Conservation (phyloP, 805 yeast genomes). For the Candida endomychidarum region DNA sequence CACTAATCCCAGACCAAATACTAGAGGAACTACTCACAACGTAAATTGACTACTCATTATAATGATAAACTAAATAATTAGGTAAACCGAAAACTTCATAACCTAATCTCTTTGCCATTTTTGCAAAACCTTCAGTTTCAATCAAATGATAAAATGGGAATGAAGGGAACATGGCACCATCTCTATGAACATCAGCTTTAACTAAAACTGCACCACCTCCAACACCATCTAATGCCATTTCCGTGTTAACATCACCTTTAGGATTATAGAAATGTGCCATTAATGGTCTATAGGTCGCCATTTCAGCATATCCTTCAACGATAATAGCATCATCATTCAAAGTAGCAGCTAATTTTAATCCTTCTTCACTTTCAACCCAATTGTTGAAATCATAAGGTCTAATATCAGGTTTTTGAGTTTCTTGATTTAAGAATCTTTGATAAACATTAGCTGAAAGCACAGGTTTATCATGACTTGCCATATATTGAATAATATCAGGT, state of each 20-base stretch:
- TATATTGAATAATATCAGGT: conserved; percentile 75
- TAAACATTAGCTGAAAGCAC: conserved; percentile 91
- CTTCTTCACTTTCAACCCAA: conserved; percentile 88
- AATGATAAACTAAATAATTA: conserved; percentile 89
- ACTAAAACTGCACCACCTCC: conserved; percentile 97
- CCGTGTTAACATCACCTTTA: conserved; percentile 59
- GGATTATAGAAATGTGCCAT: conserved; percentile 87
- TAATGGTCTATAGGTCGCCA: conserved; percentile 90
- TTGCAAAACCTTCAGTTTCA: conserved; percentile 98
- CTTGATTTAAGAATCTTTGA: conserved; percentile 71
- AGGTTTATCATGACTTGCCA: conserved; percentile 82
- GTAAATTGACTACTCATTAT: conserved; percentile 71
- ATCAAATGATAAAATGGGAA: conserved; percentile 96
- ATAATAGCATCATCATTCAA: conserved; percentile 88
- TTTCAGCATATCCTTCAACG: conserved; percentile 90
- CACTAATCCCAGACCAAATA: too few species aligned
- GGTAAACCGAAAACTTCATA: conserved; percentile 92
- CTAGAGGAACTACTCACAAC: too few species aligned
- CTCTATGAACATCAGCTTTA: conserved; percentile 96
- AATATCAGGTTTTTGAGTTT: conserved; percentile 52
- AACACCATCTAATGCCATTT: conserved; percentile 91
- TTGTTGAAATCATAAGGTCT: conserved; percentile 95
- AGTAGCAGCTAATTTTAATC: conserved; percentile 66
- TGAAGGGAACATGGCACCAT: conserved; percentile 99
- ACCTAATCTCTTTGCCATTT: conserved; percentile 93